Conservation (phyloP, 345 rosid species). For the Corymbia maculata region DNA sequence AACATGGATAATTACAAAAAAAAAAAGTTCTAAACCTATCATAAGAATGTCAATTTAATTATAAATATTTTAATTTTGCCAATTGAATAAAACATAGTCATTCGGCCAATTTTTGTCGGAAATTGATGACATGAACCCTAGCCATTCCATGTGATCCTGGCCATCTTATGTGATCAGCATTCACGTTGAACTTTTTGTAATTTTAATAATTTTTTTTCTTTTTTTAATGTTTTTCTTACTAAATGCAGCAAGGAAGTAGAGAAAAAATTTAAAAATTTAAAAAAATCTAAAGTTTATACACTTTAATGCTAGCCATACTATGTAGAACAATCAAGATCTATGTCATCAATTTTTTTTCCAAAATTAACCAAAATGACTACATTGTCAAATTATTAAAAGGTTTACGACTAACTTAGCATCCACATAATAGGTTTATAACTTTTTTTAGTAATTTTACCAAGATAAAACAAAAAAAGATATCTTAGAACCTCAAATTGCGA, state of each 20-base stretch:
- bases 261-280: no score
- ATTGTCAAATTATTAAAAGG: background rate
- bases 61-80: background rate
- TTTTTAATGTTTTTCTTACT: background rate
- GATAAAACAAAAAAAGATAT: background rate
- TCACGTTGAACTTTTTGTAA: background rate
- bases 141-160: no score
- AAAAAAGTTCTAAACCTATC: background rate
- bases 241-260: no score
- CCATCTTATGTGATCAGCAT: fast-evolving
- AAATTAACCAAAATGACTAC: background rate
- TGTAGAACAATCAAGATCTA: no score
- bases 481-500: background rate
- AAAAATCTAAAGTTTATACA: no score
- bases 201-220: background rate
- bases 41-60: background rate
- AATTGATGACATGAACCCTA: background rate
- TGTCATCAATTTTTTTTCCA: background rate
- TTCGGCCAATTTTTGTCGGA: background rate
- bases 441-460: background rate
- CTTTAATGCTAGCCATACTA: no score
- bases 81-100: background rate
- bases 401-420: background rate
- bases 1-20: background rate
- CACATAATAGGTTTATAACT: fast-evolving